These are phyloP conservation scores for Vicia villosa DNA, from an alignment of 306 rosid species.

Conservation along the genomic window DNA sequence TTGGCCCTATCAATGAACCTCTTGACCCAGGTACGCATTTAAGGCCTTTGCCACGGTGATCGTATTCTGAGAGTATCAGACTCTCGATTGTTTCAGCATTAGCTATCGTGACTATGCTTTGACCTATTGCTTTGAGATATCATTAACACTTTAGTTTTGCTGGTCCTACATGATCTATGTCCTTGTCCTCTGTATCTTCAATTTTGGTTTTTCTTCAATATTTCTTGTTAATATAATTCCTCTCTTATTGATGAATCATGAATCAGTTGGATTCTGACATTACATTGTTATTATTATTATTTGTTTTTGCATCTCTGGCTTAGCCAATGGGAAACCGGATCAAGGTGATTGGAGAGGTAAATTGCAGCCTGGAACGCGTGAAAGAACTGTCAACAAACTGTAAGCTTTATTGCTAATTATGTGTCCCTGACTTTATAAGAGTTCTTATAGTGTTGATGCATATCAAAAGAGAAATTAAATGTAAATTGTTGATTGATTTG, in stretches of 20 bases:
- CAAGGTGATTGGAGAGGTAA: slow-evolving; percentile 51
- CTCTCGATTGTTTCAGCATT: too few relatives aligned
- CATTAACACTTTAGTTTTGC: slow-evolving; percentile 16
- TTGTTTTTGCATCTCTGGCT: too few relatives aligned
- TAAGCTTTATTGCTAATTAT: slow-evolving; percentile 22
- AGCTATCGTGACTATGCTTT: too few relatives aligned
- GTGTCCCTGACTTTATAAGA: slow-evolving; percentile 8
- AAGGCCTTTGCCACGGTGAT: too few relatives aligned
- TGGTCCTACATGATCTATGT: slow-evolving; percentile 10
- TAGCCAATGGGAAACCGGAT: slow-evolving; percentile 1
- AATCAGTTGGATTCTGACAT: too few relatives aligned
- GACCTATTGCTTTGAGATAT: slow-evolving; percentile 16
- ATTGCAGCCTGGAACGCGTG: slow-evolving; percentile 45
- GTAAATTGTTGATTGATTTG: too few relatives aligned
- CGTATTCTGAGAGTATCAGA: too few relatives aligned
- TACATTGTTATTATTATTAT: too few relatives aligned
- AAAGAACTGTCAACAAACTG: slow-evolving; percentile 54
- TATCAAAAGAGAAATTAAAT: neutral
- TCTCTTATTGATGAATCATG: too few relatives aligned
- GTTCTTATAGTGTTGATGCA: neutral
- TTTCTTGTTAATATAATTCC: neutral
- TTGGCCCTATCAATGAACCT: too few relatives aligned
- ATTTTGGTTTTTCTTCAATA: neutral
- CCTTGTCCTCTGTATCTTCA: neutral
- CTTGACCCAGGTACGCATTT: too few relatives aligned